Evolutionary conservation across 371 early-diverging fungal species (phyloP), one percentile per base, ranked within the genome.

Genomic region (Cokeromyces recurvatus): DNA sequence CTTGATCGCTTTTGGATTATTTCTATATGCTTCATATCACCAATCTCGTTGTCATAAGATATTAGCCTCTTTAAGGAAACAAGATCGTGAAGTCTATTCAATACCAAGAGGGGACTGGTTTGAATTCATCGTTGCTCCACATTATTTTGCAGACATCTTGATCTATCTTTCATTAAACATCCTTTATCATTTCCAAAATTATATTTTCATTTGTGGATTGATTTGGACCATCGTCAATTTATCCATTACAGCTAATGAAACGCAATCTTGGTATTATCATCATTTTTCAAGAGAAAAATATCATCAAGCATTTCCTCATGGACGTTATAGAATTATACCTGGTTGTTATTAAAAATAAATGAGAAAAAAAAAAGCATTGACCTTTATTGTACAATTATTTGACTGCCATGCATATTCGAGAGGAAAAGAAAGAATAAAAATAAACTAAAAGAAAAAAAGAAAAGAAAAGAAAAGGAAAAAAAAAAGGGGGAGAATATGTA

Each of bases 51-150:
- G 85, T 52, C 89, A 89, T 57, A 55, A 47, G 22, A 84, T 85
- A 25, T 64, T 89, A 14, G 86, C 78, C 14, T 62, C 65, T 11
- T 70, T 89, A 4, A 77, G 87, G 12, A 27, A 48, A 11, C 10
- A 44, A 14, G 15, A 57, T 11, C 1, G 14, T 29, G 40, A 19
- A 16, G 60, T 51, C 2, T 84, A 86, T 51, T 46, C 43, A 16
- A 74, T 89, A 10, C 88, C 90, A 0, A 64, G 66, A 48, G 89
- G 89, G 14, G 85, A 83, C 47, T 78, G 86, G 85, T 89, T 88
- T 56, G 64, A 78, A 44, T 64, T 53, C 43, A 55, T 87, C 9
- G 80, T 82, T 6, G 64, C 76, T 4, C 87, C 90, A 17, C 90
- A 89, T 58, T 89, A 85, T 45, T 65, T 84, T 20, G 79, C 82